Evolutionary conservation across 129 eudicot species (phyloP), one percentile per base, ranked within the genome.

Genomic region (Pittosporum tobira): DNA sequence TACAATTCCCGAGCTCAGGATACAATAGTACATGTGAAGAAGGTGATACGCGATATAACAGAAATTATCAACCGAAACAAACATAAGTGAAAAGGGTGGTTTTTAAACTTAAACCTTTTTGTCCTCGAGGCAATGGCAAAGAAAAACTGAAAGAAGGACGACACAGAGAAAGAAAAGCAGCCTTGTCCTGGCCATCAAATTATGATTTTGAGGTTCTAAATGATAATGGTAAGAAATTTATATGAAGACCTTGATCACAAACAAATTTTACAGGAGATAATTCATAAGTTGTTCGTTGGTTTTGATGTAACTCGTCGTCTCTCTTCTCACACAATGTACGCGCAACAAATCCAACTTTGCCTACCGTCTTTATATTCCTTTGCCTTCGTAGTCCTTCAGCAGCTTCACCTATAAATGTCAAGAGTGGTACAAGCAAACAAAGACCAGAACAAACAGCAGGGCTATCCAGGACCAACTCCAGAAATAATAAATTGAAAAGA

Each of bases 151-250:
- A 24, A 63, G 49, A 27, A 13, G 24, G 2, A 24, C 18, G 6
- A 40, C 25, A 37, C 10, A 63, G 19, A 63, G 49, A 51, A 63
- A 38, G 20, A 8, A 63, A 63, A 55, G 61, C 37, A 55, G 27
- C 61, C 5, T 38, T 6, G 43, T 13, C 61, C 45, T 26, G 45
- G 61, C 45, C 61, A 55, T 31, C 1, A 25, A n/a, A 4, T 14
- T 55, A 22, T 30, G 37, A 38, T n/a, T 28, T 55, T 13, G 27
- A 19, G 25, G 27, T 40, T 30, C 26, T 55, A 30, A 18, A 30
- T 55, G 45, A 11, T 31, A n/a, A 1, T 22, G 10, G 15, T n/a
- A 38, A 14, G 28, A 31, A 7, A 55, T 55, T 55, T 55, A 55
- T 31, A 31, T 18, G 37, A 24, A 31, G 45, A 31, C 44, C 9